Conservation (phyloP, 1,284 basidiomycete genomes). For the Cryptococcus sp. region DNA sequence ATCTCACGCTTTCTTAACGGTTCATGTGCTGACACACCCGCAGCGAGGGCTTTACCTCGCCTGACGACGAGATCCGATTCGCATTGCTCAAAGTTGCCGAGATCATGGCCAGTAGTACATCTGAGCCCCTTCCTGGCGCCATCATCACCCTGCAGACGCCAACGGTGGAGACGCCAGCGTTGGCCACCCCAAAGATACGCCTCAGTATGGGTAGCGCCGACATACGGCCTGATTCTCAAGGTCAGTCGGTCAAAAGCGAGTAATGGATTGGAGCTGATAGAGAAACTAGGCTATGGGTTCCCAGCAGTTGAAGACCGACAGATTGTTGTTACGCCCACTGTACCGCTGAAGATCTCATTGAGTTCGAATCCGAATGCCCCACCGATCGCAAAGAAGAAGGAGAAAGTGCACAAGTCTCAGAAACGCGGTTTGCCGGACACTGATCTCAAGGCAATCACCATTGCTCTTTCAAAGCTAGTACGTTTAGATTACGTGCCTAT, state of each 20-base stretch:
- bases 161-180: constrained; percentile 62
- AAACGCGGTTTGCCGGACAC: constrained; percentile 75
- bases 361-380: constrained; percentile 37
- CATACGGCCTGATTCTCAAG: constrained; percentile 17
- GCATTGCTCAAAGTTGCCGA: constrained; percentile 90
- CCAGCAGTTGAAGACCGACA: constrained; percentile 15
- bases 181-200: constrained; percentile 46
- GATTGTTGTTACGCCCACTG: constrained; percentile 33
- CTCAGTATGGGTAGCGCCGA: constrained; percentile 32
- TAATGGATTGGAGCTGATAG: background rate
- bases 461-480: constrained; percentile 75
- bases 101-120: constrained; percentile 75
- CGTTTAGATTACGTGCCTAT: constrained; percentile 10
- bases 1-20: background rate
- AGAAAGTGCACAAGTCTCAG: constrained; percentile 68
- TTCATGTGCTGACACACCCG: constrained; percentile 3
- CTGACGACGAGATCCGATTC: constrained; percentile 86
- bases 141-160: constrained; percentile 81
- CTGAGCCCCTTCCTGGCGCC: constrained; percentile 82
- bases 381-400: constrained; percentile 45
- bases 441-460: constrained; percentile 78
- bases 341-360: constrained; percentile 51
- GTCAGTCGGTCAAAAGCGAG: constrained; percentile 2
- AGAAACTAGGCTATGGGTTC: constrained; percentile 29
- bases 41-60: constrained; percentile 53